phyloP scores from a whole-genome alignment of 768 basidiomycete genomes.

The Tricholoma bakamatsutake region DNA sequence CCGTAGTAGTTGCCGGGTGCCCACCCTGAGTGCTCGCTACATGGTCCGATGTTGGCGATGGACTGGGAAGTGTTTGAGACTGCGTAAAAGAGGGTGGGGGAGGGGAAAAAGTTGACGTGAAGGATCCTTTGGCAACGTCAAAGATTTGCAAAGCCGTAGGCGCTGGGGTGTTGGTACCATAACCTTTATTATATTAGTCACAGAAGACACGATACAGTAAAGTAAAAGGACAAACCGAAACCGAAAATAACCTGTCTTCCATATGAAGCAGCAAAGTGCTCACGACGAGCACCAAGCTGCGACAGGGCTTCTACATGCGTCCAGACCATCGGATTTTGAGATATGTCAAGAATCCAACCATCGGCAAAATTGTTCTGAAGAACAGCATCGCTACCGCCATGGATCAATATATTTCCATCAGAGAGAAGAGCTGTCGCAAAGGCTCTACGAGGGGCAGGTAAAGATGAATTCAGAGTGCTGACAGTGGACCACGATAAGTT shows the following conservation, averaged over 20 bases:
- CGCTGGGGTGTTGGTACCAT: conserved; percentile 44
- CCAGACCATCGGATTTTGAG: conserved; percentile 57
- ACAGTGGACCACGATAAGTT: conserved; percentile 45
- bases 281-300: conserved; percentile 57
- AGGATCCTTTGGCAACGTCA: conserved; percentile 35
- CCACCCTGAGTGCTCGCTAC: conserved; percentile 3
- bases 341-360: conserved; percentile 68
- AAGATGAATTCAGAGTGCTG: conserved; percentile 27
- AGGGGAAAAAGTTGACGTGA: conserved; percentile 37
- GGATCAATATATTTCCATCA: conserved; percentile 58
- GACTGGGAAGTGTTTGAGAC: conserved; percentile 29
- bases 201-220: background rate
- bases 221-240: conserved; percentile 49
- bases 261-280: conserved; percentile 66
- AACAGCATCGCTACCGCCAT: conserved; percentile 66
- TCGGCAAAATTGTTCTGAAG: conserved; percentile 51
- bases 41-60: conserved; percentile 25
- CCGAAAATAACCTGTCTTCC: conserved; percentile 67
- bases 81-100: conserved; percentile 23
- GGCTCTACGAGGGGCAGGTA: conserved; percentile 56
- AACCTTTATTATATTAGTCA: conserved; percentile 31
- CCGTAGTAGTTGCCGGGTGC: conserved; percentile 18
- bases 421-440: conserved; percentile 51
- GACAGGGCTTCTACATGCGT: conserved; percentile 40
- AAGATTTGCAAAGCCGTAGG: conserved; percentile 53